Base-by-base conservation (phyloP, 2,329 filamentous ascomycete genomes). In the Arthrobotrys sphaeroides region DNA sequence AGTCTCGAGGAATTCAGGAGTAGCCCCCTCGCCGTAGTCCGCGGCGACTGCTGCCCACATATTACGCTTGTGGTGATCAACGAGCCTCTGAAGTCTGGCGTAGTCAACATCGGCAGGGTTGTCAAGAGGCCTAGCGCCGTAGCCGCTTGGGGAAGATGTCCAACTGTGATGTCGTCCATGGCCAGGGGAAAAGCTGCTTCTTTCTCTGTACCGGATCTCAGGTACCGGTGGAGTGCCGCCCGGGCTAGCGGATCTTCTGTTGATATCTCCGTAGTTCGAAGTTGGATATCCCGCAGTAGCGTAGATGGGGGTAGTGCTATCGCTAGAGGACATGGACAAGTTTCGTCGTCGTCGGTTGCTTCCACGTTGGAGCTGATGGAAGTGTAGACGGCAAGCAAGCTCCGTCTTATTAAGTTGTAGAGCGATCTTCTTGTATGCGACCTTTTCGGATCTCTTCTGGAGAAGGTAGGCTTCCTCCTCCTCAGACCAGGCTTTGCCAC, bases 341-440 rank as follows among this genome's bases (percentile, higher is more conserved):
- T 89, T 90, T 73, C 91, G 88, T 86, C 92, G 92, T 82, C 91
- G 90, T 80, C 91, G 90, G 84, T 91, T 92, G 84, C 88, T 92
- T 72, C 91, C 91, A 81, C 93, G 91, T 78, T 90, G 93, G 77
- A 95, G 87, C 81, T 95, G 92, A 81, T 96, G 92, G 82, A 92
- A 94, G 83, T 95, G 92, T 77, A 96, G 87, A 77, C 92, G 91
- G 84, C 92, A 96, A 53, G 92, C 92, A 73, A 95, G 86, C 84
- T 95, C 92, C 0, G 92, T 95, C 85, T 95, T 96, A 84, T 93
- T 92, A 79, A 95, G 85, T 80, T 94, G 90, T 73, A 90, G 88
- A 72, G 92, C 92, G 81, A 95, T 95, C 82, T 94, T 91, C 86
- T 94, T 95, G 84, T 95, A 95, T 0, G 92, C 92, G 89, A 94